Percentiles rank a stretch among this genome's conserved stretches.
Conservation (phyloP, 495 filamentous ascomycete species). For the Tuber brumale region DNA sequence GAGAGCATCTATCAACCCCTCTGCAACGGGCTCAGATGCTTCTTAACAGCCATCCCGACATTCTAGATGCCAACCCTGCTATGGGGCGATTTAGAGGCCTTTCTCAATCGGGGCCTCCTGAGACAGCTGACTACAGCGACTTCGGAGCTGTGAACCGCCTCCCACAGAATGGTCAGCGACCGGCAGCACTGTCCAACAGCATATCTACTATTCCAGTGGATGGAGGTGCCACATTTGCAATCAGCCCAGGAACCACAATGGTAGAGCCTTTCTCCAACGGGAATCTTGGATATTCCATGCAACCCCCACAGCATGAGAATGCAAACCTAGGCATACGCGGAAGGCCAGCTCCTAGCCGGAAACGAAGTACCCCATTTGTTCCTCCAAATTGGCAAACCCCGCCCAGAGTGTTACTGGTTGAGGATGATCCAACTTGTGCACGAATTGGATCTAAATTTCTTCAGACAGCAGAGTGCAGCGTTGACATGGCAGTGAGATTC, state of each 20-base stretch:
- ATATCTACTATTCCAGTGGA: conserved; percentile 25
- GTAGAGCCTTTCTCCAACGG: conserved; percentile 27
- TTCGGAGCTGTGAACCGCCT: conserved; percentile 21
- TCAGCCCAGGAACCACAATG: conserved; percentile 22
- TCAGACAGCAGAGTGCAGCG: conserved; percentile 76
- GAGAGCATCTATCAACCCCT: conserved; percentile 73
- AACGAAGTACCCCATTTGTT: conserved; percentile 64
- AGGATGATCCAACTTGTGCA: conserved; percentile 90
- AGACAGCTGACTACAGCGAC: conserved; percentile 14
- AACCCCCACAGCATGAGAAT: conserved; percentile 22
- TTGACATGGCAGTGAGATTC: conserved; percentile 79
- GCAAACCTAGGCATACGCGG: conserved; percentile 12
- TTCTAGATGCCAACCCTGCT: conserved; percentile 34
- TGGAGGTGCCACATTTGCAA: conserved; percentile 24
- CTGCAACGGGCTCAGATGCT: conserved; percentile 86
- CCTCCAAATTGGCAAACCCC: conserved; percentile 47
- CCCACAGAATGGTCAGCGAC: conserved; percentile 21
- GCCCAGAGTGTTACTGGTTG: conserved; percentile 83
- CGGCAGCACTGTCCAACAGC: conserved; percentile 13
- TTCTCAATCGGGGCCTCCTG: conserved; percentile 17
- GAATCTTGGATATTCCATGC: conserved; percentile 23
- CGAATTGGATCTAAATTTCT: conserved; percentile 93
- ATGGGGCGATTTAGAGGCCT: conserved; percentile 26
- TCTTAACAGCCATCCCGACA: conserved; percentile 60
- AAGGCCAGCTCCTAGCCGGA: conserved; percentile 46